Base-by-base conservation (phyloP, 2,329 filamentous ascomycete genomes). In the Diaporthe ilicicola region DNA sequence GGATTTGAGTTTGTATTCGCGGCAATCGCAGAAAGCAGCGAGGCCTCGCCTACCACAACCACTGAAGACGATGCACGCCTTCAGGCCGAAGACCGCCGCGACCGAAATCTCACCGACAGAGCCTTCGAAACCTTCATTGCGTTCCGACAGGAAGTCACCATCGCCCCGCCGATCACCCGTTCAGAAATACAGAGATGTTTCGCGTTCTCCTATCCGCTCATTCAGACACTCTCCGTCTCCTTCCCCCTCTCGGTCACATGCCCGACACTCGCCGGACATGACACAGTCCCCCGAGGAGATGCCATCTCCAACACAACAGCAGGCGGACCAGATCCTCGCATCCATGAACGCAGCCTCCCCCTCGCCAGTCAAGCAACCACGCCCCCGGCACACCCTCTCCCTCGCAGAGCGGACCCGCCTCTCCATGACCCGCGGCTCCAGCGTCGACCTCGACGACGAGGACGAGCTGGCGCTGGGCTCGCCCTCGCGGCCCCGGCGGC, bases 341-440 rank as follows among this genome's bases (percentile, higher is more conserved):
- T 87, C 86, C 0, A 86, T 90, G 78, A 81, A 85, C 29, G 84
- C 84, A 55, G 82, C 84, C 0, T 90, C 89, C 1, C 88, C 89
- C 0, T 91, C 89, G 0, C 89, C 89, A 0, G 78, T 82, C 53
- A 91, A 89, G 74, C 78, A 77, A 17, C 46, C 74, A 2, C 86
- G 83, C 70, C 81, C 83, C 0, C 84, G 88, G 0, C 88, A 89
- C 64, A 87, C 85, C 0, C 81, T 92, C 10, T 91, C 91, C 0
- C 86, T 96, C 0, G 88, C 92, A 4, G 94, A 97, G 77, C 91
- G 94, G 59, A 97, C 95, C 0, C 90, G 93, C 22, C 86, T 94
- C 67, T 94, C 93, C 22, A 95, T 97, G 90, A 89, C 91, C 0
- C 85, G 90, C 3, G 84, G 88, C 56, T 87, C 89, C 1, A 80